Evolutionary conservation across 257 asterid genomes (phyloP).

Genomic region (Leptodermis oblonga): DNA sequence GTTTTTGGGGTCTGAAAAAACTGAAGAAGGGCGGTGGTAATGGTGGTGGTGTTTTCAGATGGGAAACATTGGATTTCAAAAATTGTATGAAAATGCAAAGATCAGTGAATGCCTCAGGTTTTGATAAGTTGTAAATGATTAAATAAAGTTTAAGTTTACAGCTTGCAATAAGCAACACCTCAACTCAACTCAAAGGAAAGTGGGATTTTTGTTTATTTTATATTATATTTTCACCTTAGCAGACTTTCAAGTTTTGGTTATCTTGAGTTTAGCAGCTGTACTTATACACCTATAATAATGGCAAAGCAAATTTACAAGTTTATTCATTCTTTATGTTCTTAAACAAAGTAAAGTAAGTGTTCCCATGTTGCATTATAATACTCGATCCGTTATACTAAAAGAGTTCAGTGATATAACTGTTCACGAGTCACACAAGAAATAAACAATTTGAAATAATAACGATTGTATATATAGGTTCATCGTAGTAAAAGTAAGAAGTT

Average conservation of each 20-base stretch:
- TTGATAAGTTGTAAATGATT: background rate
- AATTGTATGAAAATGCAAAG: background rate
- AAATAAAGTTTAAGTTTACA: background rate
- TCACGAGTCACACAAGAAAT: too few species aligned
- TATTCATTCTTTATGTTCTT: too few species aligned
- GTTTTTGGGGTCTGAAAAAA: background rate
- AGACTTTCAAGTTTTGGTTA: background rate
- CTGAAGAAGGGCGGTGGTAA: background rate
- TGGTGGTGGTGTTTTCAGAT: background rate
- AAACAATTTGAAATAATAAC: too few species aligned
- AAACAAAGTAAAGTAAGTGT: too few species aligned
- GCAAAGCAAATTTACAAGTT: too few species aligned
- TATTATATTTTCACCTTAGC: background rate
- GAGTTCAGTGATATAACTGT: too few species aligned
- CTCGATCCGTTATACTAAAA: too few species aligned
- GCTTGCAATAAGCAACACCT: background rate
- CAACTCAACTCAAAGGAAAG: background rate
- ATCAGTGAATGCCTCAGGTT: slow-evolving; percentile 6
- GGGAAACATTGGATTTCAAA: slow-evolving; percentile 7
- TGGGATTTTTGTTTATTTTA: background rate
- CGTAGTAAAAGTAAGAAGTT: too few species aligned
- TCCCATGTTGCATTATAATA: too few species aligned
- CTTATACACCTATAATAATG: too few species aligned
- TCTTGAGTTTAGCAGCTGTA: background rate
- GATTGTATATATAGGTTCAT: too few species aligned